Percentiles rank a stretch among this genome's conserved stretches.
Evolutionary conservation across 441 rosid species (phyloP).

Genomic region (Theobroma grandiflorum): DNA sequence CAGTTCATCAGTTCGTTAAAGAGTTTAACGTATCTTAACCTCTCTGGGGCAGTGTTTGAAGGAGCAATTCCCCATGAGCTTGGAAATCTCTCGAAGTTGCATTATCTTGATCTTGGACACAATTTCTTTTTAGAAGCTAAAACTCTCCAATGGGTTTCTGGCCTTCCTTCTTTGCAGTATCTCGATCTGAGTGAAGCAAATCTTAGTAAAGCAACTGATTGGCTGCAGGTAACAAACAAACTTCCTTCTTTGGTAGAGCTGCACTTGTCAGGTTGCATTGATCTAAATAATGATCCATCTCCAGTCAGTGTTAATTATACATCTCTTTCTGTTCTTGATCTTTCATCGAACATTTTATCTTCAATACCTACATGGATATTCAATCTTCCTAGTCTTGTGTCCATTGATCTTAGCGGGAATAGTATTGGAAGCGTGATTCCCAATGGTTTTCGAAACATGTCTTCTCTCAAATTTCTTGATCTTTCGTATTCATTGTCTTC

Average conservation of each 20-base stretch:
- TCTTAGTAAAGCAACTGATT: background rate
- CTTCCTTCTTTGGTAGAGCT: background rate
- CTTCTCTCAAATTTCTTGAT: background rate
- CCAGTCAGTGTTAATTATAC: background rate
- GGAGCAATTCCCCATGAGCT: constrained; percentile 13
- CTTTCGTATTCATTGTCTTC: background rate
- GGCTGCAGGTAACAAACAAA: background rate
- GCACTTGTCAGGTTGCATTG: background rate
- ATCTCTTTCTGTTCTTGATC: background rate
- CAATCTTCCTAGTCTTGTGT: background rate
- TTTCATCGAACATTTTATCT: background rate
- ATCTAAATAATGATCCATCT: background rate
- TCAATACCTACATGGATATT: background rate
- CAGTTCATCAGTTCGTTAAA: background rate
- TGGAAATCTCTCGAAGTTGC: constrained; percentile 30
- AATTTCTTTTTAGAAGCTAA: background rate
- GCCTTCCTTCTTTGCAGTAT: background rate
- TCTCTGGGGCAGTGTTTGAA: background rate
- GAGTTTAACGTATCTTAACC: constrained; percentile 23
- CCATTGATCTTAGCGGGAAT: background rate
- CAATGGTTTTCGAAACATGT: background rate
- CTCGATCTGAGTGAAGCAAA: background rate
- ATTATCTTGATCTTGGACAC: constrained; percentile 25
- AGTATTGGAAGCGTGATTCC: background rate
- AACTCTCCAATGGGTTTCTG: constrained; percentile 18